Evolutionary conservation across 352 stramenopile genomes (phyloP), one percentile per base, ranked within the genome.

Genomic region (Globisporangium cederbergense): DNA sequence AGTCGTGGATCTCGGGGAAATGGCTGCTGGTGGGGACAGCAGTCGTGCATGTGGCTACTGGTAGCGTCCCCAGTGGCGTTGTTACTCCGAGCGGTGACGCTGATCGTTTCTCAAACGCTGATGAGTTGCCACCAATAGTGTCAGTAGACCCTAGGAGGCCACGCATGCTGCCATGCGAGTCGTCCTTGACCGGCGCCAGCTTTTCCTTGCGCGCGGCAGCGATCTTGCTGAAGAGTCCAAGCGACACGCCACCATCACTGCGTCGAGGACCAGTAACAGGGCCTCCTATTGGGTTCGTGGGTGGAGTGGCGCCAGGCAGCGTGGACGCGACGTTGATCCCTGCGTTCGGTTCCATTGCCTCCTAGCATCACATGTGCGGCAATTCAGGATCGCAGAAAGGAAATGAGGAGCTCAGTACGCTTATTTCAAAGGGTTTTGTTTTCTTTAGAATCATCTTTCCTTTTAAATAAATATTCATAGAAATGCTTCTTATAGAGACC

Each of bases 201-300:
- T 87, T 87, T 58, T 90, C 79, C 68, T 88, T 92, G 54, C 79
- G 79, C 38, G 73, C 78, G 18, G 81, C 79, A 52, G 79, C 78
- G 58, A 92, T 89, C 70, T 92, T 92, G 61, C 79, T 88, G 66
- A 90, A 89, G 58, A 90, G 71, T 1, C 79, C 78, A 8, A 92
- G 68, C 42, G 83, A 70, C 43, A 90, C 76, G 51, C 84, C 78
- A 18, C 77, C 75, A 36, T 77, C 68, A 1, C 54, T 57, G 22
- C 62, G 62, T 34, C 61, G 61, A 11, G 42, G 51, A 2, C 56
- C 38, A 10, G 9, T 25, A 25, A 18, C 42, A 13, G 7, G 18
- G 55, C 20, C 22, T 28, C 36, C 7, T 22, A 51, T 11, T 38
- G 4, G 9, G 25, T 28, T 18, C 14, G 28, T 36, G 9, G 43